Evolutionary conservation across 441 rosid species (phyloP).

Genomic region (Populus hybrid): DNA sequence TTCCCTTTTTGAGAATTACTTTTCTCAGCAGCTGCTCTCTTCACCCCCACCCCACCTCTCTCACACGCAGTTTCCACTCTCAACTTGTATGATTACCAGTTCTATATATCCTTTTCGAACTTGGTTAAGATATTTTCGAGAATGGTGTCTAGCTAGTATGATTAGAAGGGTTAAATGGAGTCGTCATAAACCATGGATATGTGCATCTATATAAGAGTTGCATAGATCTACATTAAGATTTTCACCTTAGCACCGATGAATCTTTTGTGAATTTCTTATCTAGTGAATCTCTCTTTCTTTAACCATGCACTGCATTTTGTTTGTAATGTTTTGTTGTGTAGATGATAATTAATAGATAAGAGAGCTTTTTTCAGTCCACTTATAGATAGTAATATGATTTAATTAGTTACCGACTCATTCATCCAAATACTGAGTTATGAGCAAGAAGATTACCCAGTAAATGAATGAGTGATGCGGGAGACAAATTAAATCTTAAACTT

Average conservation of each 20-base stretch:
- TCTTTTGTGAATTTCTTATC: no score
- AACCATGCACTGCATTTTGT: neutral
- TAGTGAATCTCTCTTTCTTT: no score
- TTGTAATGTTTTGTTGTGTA: neutral
- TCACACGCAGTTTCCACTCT: neutral
- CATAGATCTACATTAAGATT: no score
- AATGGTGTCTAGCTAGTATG: no score
- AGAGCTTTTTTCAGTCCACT: conserved; percentile 98
- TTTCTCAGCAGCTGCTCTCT: neutral
- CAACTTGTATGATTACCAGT: no score
- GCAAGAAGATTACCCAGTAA: conserved; percentile 37
- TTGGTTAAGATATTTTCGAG: no score
- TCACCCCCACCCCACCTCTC: neutral
- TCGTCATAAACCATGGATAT: no score
- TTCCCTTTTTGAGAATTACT: neutral
- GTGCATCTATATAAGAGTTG: no score
- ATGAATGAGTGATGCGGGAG: conserved; percentile 95
- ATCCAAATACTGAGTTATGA: conserved; percentile 68
- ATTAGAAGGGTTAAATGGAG: no score
- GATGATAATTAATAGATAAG: conserved; percentile 17
- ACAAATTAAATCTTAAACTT: conserved; percentile 64
- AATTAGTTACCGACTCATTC: conserved; percentile 99
- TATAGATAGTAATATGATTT: conserved; percentile 63
- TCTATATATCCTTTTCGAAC: no score
- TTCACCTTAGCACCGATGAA: no score